Base-by-base conservation (phyloP, 2,329 filamentous ascomycete genomes). In the Drechslerella coelobrocha region DNA sequence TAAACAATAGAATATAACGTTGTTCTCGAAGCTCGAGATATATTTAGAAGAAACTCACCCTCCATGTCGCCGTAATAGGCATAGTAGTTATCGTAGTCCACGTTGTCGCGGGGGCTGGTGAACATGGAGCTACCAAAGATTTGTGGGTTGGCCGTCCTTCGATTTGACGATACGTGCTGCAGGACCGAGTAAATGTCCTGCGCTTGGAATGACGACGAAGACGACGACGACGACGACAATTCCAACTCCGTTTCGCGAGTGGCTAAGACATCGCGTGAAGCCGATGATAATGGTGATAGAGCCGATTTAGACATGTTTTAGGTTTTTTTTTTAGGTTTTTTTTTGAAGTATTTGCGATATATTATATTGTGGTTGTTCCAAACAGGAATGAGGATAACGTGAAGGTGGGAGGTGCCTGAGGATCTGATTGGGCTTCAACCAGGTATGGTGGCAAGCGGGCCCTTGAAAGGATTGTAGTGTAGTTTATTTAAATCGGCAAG, bases 111-210 rank as follows among this genome's bases (percentile, higher is more conserved):
- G 23, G 52, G 54, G n/a, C 48, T 55, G 1, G 65, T 69, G 24
- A 62, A 69, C 24, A 54, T 59, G n/a, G 57, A 69, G 24, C 65
- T 69, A 8, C 65, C 65, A 41, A 53, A 69, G 19, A 69, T 69
- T 4, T 69, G 57, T 19, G 57, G 65, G 52, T 69, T 56, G 50
- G 51, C 55, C 1, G 65, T 61, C n/a, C 21, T 57, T 3, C 57
- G 34, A 14, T 53, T 61, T 7, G 65, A 69, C 23, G 57, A 62
- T 12, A 69, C 52, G 21, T 57, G 45, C 19, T 56, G 51, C 10
- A 68, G 43, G 24, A 69, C 65, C 6, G 52, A 52, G 45, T 68
- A 61, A 43, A 61, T 61, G n/a, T 61, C 63, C 24, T 61, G 51
- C 14, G 39, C 56, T n/a, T 68, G 63, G 55, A 68, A 61, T 21